phyloP scores from a whole-genome alignment of 768 basidiomycete genomes.

The Ramaria rubella region DNA sequence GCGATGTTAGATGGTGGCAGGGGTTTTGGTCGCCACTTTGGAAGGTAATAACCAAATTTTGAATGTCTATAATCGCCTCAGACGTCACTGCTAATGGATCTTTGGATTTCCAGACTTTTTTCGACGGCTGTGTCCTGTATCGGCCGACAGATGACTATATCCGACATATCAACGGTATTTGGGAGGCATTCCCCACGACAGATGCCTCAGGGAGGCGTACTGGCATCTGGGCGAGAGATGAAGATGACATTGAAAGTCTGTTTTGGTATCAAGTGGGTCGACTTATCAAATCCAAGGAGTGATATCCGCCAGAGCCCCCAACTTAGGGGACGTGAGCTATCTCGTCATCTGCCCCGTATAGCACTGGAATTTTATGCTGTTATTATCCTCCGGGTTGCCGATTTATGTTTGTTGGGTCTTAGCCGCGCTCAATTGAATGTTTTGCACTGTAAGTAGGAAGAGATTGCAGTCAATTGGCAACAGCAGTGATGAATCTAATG shows the following conservation, averaged over 20 bases:
- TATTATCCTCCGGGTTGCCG: too few relatives aligned
- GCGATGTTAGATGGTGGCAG: slow-evolving; percentile 67
- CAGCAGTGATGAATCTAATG: too few relatives aligned
- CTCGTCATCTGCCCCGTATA: too few relatives aligned
- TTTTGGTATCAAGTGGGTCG: slow-evolving; percentile 56
- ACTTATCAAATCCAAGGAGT: slow-evolving; percentile 37
- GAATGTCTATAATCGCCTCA: background rate
- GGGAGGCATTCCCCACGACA: slow-evolving; percentile 19
- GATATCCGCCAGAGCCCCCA: too few relatives aligned
- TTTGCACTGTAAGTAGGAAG: too few relatives aligned
- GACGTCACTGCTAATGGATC: background rate
- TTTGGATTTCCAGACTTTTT: background rate
- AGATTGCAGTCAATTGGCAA: too few relatives aligned
- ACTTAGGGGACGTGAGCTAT: too few relatives aligned
- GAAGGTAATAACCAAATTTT: slow-evolving; percentile 24
- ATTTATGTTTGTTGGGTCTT: too few relatives aligned
- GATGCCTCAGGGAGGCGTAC: slow-evolving; percentile 26
- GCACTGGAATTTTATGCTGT: too few relatives aligned
- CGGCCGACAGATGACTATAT: slow-evolving; percentile 8
- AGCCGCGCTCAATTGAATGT: too few relatives aligned
- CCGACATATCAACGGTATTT: background rate
- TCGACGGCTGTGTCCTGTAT: slow-evolving; percentile 8
- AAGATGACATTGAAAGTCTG: slow-evolving; percentile 48
- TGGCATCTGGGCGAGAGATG: slow-evolving; percentile 40
- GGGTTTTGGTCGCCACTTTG: slow-evolving; percentile 67